These are phyloP conservation scores for Deuterostichococcus epilithicus DNA, from an alignment of 139 green algal species.

Conservation along the genomic window DNA sequence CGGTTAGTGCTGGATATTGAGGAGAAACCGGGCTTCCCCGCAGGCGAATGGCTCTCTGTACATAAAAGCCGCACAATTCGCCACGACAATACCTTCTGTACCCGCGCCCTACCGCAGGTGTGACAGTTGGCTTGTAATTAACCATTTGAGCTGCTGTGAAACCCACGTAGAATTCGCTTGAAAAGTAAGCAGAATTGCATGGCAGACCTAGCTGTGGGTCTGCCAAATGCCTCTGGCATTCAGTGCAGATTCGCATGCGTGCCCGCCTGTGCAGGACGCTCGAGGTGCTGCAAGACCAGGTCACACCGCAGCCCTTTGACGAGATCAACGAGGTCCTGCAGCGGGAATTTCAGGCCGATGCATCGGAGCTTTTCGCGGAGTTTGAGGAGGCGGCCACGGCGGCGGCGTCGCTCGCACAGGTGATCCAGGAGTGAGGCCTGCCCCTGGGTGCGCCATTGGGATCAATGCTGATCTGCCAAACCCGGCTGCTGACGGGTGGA, in stretches of 20 bases:
- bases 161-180: background rate
- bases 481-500: too few species aligned
- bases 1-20: too few species aligned
- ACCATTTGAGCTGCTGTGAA: background rate
- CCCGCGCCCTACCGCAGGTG: constrained; percentile 33
- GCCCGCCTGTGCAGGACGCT: constrained; percentile 54
- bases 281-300: constrained; percentile 67
- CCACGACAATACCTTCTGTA: constrained; percentile 42
- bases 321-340: constrained; percentile 35
- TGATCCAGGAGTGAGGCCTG: too few species aligned
- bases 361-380: constrained; percentile 46
- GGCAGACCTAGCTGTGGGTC: background rate
- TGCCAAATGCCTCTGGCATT: background rate
- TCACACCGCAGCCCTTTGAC: constrained; percentile 49
- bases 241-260: background rate
- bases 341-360: constrained; percentile 31
- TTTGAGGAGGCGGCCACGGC: constrained; percentile 63
- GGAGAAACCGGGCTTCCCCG: background rate
- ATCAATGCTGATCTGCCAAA: too few species aligned
- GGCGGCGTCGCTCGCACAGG: constrained; percentile 76
- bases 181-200: background rate
- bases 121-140: background rate
- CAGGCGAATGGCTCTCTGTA: constrained; percentile 80
- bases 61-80: constrained; percentile 86
- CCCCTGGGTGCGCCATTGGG: too few species aligned